Evolutionary conservation across 108 stramenopile genomes (phyloP), one percentile per base, ranked within the genome.

Genomic region (Nannochloropsis gaditana): DNA sequence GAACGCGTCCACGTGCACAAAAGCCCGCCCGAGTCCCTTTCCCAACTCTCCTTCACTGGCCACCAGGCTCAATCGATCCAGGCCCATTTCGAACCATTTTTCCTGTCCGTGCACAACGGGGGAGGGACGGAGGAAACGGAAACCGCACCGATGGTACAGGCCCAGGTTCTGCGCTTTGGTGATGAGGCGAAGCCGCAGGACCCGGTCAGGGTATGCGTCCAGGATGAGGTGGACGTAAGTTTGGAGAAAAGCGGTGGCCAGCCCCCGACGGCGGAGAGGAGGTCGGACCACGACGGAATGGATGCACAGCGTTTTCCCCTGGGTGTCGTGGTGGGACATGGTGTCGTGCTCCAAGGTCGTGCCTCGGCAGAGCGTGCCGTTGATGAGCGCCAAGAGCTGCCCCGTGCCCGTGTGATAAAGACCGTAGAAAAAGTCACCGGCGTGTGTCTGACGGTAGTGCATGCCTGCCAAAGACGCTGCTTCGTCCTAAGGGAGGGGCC

Each of bases 141-240:
- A 96, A n/a, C 96, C 96, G 86, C 89, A 91, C 79, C 86, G 79
- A 11, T 94, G 84, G 89, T 94, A 98, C 86, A 98, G 93, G 10
- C 84, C 87, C 44, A 98, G 83, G 41, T 93, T 86, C 9, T 93
- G 59, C 11, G 87, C 91, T 87, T 96, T 95, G 43, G 94, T 91
- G 81, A 95, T 90, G 45, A 94, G 87, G 42, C 91, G 90, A 41
- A 94, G 86, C 45, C 92, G 94, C 44, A 87, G 86, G 44, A 93
- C 93, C 81, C 87, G 15, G 59, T 73, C 93, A 43, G 90, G 83
- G 85, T 88, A 83, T 42, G 84, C 85, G 73, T 86, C 47, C 19
- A 42, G 87, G 44, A 95, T 84, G 41, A 84, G 45, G 19, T 83
- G 79, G 42, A 92, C 43, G 86, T 95, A 96, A 79, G 94, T 89